Conservation (phyloP, 164 flowering plant species). For the Nelumbo lutea region DNA sequence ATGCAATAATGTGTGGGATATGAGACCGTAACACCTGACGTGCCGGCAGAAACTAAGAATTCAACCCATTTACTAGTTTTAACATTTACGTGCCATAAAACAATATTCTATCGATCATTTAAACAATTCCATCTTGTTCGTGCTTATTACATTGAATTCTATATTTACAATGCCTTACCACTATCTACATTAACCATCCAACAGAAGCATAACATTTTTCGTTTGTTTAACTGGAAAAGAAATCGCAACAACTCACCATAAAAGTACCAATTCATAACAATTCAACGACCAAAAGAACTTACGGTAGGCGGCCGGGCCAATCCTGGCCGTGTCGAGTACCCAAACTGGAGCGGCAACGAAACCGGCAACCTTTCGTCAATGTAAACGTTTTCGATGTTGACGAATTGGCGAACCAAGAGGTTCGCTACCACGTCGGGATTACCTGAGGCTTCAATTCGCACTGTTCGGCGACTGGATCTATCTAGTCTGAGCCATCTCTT, state of each 20-base stretch:
- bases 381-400: conserved; percentile 40
- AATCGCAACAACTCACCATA: background rate
- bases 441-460: conserved; percentile 75
- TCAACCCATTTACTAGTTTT: no score
- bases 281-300: background rate
- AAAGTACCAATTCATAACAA: background rate
- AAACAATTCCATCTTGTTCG: no score
- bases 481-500: conserved; percentile 76
- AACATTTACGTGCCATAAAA: no score
- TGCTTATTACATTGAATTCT: no score
- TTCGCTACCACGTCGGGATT: conserved; percentile 47
- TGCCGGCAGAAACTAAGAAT: no score
- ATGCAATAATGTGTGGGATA: no score
- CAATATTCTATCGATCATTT: no score
- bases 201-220: background rate
- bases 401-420: conserved; percentile 46
- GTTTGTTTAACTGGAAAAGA: no score
- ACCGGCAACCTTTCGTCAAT: conserved; percentile 69
- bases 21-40: no score
- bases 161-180: no score
- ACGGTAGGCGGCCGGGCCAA: background rate
- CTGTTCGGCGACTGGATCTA: conserved; percentile 56
- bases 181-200: no score
- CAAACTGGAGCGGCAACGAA: conserved; percentile 27
- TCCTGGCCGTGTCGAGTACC: background rate